Percentiles rank a stretch among this genome's conserved stretches.
Conservation (phyloP, 495 filamentous ascomycete species). For the Rhypophila decipiens region DNA sequence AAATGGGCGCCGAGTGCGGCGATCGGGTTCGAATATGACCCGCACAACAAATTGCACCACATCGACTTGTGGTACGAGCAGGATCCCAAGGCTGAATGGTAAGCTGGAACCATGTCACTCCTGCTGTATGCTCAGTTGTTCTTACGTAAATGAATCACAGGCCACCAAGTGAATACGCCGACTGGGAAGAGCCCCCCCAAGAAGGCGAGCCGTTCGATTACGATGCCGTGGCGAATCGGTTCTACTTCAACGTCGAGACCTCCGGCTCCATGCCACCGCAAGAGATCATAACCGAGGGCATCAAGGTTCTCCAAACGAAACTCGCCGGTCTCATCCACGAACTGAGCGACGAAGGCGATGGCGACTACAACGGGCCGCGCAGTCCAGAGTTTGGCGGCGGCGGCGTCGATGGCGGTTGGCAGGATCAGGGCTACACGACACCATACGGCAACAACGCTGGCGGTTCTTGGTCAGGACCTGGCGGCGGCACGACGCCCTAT, state of each 20-base stretch:
- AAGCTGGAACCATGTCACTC: too few relatives aligned
- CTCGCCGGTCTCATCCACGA: conserved; percentile 76
- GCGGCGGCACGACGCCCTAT: conserved; percentile 64
- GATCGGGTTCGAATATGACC: conserved; percentile 96
- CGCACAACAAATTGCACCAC: conserved; percentile 86
- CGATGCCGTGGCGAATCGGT: conserved; percentile 73
- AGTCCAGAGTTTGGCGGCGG: conserved; percentile 58
- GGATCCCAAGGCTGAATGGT: conserved; percentile 84
- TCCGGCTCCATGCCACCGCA: conserved; percentile 84
- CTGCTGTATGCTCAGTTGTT: too few relatives aligned
- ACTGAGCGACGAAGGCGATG: conserved; percentile 50
- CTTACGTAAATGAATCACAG: too few relatives aligned
- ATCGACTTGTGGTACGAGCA: conserved; percentile 90
- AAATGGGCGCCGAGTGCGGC: conserved; percentile 93
- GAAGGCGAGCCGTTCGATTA: conserved; percentile 86
- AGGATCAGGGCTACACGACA: conserved; percentile 67
- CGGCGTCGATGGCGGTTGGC: conserved; percentile 42
- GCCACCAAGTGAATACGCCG: conserved; percentile 79
- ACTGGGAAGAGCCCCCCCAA: conserved; percentile 74
- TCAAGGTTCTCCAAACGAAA: conserved; percentile 84
- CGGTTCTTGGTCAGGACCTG: conserved; percentile 61
- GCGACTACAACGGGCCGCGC: conserved; percentile 53
- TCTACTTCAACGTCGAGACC: conserved; percentile 91
- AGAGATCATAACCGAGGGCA: conserved; percentile 77
- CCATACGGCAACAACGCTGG: conserved; percentile 58